Evolutionary conservation across 148 eudicot species (phyloP).

Genomic region (Gaultheria prostrata): DNA sequence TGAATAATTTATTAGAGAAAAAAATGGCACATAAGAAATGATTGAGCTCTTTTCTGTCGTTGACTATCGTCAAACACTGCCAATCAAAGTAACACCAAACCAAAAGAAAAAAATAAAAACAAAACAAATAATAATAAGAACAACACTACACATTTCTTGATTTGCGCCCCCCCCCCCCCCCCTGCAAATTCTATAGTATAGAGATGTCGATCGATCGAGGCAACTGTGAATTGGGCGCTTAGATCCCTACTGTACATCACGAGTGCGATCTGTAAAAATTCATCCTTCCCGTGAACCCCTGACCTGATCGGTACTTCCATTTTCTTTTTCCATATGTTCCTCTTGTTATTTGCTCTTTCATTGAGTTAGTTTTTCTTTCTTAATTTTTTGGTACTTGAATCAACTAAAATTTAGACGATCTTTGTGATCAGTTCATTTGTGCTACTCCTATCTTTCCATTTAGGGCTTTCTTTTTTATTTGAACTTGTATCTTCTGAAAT

Average conservation of each 20-base stretch:
- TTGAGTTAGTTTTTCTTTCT: neutral
- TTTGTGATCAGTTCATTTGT: neutral
- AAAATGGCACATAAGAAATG: neutral
- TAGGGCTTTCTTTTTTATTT: neutral
- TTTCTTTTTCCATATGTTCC: neutral
- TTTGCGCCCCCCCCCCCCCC: too few species aligned
- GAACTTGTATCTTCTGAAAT: neutral
- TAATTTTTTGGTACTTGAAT: neutral
- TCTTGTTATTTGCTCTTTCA: neutral
- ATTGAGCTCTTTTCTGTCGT: slow-evolving; percentile 20
- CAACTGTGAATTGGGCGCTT: neutral
- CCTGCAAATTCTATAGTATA: neutral
- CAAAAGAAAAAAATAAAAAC: neutral
- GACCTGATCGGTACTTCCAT: slow-evolving; percentile 1
- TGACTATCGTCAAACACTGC: slow-evolving; percentile 41
- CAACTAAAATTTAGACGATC: neutral
- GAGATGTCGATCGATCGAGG: neutral
- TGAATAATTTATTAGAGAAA: neutral
- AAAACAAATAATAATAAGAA: slow-evolving; percentile 8
- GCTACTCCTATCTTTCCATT: neutral
- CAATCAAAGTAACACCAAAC: slow-evolving; percentile 6
- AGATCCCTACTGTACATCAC: neutral
- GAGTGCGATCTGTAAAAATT: neutral
- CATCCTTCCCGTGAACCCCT: neutral
- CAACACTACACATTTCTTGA: neutral